A percentile compares a stretch with the other conserved stretches of the same genome.
phyloP scores from a whole-genome alignment of 805 yeast species.

The Yamadazyma akitaensis region DNA sequence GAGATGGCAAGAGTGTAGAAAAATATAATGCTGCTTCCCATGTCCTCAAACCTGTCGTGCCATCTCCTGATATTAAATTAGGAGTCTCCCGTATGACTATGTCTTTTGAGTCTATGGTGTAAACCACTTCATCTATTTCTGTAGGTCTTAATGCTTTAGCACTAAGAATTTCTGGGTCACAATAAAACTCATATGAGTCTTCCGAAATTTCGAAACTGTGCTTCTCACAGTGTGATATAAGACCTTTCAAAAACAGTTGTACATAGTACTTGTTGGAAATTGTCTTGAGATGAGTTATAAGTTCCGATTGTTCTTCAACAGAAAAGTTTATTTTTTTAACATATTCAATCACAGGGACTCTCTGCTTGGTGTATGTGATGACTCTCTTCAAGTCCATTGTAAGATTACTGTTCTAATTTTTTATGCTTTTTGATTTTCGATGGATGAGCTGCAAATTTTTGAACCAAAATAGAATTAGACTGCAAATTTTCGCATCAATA shows the following conservation, averaged over 20 bases:
- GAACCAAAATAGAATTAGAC: background rate
- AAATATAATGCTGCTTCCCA: conserved; percentile 89
- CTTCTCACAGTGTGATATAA: conserved; percentile 35
- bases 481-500: background rate
- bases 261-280: conserved; percentile 50
- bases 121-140: conserved; percentile 35
- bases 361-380: conserved; percentile 10
- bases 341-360: conserved; percentile 10
- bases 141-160: conserved; percentile 34
- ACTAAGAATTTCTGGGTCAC: conserved; percentile 29
- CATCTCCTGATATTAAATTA: conserved; percentile 61
- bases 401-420: background rate
- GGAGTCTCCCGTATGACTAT: conserved; percentile 57
- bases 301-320: conserved; percentile 1
- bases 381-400: background rate
- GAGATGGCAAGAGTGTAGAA: conserved; percentile 34
- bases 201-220: conserved; percentile 31
- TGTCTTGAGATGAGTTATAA: background rate
- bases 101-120: conserved; percentile 21
- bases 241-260: conserved; percentile 41
- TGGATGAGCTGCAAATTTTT: background rate
- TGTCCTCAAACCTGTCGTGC: conserved; percentile 85
- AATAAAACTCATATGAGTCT: conserved; percentile 42
- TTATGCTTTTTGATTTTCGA: too few species aligned
- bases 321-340: background rate